These are phyloP conservation scores for Spergularia marina DNA, from an alignment of 148 eudicot genomes.

Conservation along the genomic window DNA sequence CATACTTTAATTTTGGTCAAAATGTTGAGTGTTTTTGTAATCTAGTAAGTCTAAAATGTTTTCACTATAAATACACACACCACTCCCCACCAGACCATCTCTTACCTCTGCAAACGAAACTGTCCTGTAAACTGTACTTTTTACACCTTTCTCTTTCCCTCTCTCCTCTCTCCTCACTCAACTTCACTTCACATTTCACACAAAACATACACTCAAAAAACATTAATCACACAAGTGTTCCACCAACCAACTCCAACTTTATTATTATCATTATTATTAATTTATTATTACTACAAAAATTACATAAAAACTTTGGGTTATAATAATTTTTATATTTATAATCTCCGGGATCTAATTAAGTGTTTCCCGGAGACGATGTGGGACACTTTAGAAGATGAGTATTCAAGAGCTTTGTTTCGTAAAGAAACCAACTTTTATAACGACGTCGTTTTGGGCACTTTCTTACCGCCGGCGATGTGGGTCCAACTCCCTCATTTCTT, in stretches of 20 bases:
- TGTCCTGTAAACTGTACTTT: slow-evolving; percentile 7
- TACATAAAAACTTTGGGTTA: not conserved
- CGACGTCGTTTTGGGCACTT: slow-evolving; percentile 50
- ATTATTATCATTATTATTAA: too few species aligned
- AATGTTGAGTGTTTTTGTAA: too few species aligned
- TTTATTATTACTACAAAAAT: too few species aligned
- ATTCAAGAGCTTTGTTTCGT: slow-evolving; percentile 32
- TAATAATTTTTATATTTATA: not conserved
- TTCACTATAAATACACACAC: not conserved
- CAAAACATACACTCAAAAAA: not conserved
- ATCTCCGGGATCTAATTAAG: slow-evolving; percentile 16
- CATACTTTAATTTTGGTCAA: too few species aligned
- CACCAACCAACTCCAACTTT: not conserved
- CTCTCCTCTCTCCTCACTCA: not conserved
- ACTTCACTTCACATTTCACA: slow-evolving; percentile 4
- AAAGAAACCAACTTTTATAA: slow-evolving; percentile 61
- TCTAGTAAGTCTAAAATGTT: not conserved
- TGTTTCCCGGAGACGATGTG: slow-evolving; percentile 14
- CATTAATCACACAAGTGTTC: too few species aligned
- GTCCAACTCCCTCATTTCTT: slow-evolving; percentile 63
- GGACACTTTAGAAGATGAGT: slow-evolving; percentile 29
- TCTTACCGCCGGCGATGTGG: slow-evolving; percentile 53
- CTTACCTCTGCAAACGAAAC: not conserved
- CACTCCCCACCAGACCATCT: too few species aligned
- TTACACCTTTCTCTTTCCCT: too few species aligned